phyloP scores from a whole-genome alignment of 1,284 basidiomycete genomes.

The Ganoderma resinaceum region DNA sequence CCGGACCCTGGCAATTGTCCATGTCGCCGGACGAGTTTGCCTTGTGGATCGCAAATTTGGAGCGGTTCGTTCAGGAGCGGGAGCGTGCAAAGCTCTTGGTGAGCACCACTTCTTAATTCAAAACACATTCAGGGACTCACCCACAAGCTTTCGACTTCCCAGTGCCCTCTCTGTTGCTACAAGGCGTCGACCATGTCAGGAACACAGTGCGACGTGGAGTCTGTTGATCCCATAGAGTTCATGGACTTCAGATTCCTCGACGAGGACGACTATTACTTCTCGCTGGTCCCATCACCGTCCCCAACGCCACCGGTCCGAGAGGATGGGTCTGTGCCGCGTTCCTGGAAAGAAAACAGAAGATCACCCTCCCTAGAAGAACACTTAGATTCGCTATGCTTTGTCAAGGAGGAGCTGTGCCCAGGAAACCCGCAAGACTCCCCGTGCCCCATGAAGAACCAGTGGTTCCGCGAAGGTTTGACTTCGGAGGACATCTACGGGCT shows the following conservation, averaged over 20 bases:
- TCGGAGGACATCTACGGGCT: neutral
- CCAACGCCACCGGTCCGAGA: neutral
- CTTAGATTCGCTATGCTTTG: neutral
- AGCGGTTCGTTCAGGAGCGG: neutral
- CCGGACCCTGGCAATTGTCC: neutral
- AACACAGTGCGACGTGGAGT: neutral
- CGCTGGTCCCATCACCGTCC: neutral
- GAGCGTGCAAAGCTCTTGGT: neutral
- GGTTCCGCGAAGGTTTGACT: neutral
- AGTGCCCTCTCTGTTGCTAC: neutral
- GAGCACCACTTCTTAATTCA: neutral
- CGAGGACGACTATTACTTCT: neutral
- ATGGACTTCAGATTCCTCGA: constrained; percentile 1
- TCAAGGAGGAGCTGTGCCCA: neutral
- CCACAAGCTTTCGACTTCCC: neutral
- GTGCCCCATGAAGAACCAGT: neutral
- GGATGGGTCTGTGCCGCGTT: neutral
- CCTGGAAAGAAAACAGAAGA: neutral
- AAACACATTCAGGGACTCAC: neutral
- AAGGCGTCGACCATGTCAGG: neutral
- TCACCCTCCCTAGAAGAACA: neutral
- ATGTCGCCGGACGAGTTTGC: neutral
- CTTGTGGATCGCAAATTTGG: neutral
- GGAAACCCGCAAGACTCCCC: neutral
- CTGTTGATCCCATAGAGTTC: neutral